These are phyloP conservation scores for Lasiodiplodia gonubiensis DNA, from an alignment of 2,329 filamentous ascomycete species.

Conservation along the genomic window DNA sequence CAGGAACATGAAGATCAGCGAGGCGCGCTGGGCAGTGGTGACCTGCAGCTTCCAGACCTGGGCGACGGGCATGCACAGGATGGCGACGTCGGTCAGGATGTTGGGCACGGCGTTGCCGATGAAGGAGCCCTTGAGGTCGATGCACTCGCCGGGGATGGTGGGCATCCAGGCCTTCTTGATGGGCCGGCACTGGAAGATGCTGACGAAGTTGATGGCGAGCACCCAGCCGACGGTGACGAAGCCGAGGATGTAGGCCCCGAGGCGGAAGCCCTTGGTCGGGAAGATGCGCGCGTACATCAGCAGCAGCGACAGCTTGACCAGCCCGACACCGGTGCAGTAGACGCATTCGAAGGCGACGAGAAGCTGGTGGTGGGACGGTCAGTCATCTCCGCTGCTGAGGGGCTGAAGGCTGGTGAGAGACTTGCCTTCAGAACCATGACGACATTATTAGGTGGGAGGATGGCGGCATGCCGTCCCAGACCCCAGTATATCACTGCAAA, in stretches of 20 bases:
- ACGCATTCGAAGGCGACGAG: constrained; percentile 56
- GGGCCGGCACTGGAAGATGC: constrained; percentile 60
- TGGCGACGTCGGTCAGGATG: constrained; percentile 54
- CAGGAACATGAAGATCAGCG: constrained; percentile 52
- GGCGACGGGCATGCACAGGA: constrained; percentile 55
- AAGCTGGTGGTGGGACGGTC: constrained; percentile 40
- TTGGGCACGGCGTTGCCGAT: constrained; percentile 58
- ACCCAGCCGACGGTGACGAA: constrained; percentile 56
- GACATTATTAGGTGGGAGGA: constrained; percentile 19
- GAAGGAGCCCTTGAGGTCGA: constrained; percentile 58
- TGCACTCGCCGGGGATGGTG: constrained; percentile 53
- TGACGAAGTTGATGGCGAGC: constrained; percentile 55
- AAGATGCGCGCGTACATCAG: constrained; percentile 63
- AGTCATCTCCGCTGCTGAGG: too few species aligned
- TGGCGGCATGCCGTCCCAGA: constrained; percentile 32
- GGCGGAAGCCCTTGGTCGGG: constrained; percentile 52
- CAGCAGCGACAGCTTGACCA: constrained; percentile 59
- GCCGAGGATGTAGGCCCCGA: constrained; percentile 50
- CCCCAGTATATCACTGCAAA: constrained; percentile 32
- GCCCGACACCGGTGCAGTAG: constrained; percentile 56
- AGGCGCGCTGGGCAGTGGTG: constrained; percentile 50
- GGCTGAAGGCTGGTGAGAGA: background rate
- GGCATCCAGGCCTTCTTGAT: constrained; percentile 58
- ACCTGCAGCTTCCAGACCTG: constrained; percentile 56
- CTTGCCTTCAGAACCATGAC: constrained; percentile 27